These are phyloP conservation scores for Leccinum incarnatum DNA, from an alignment of 768 basidiomycete genomes.

Conservation along the genomic window DNA sequence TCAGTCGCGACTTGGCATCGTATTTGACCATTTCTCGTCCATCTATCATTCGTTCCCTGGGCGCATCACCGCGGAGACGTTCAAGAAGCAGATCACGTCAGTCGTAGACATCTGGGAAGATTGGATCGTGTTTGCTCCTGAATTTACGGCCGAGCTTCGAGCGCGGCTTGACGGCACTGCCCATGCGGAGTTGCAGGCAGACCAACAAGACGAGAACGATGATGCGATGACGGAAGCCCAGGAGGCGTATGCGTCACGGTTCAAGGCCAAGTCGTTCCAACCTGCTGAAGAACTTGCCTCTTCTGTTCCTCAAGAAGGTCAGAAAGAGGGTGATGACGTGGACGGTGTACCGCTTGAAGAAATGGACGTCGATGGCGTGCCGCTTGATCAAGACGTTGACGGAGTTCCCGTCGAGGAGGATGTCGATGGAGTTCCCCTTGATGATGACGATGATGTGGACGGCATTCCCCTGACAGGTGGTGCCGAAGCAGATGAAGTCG, in stretches of 20 bases:
- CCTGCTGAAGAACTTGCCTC: conserved; percentile 49
- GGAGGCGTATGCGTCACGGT: conserved; percentile 51
- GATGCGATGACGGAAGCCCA: conserved; percentile 23
- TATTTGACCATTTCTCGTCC: conserved; percentile 92
- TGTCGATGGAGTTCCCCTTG: conserved; percentile 28
- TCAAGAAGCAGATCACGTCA: conserved; percentile 87
- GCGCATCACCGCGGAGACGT: conserved; percentile 92
- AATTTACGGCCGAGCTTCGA: conserved; percentile 75
- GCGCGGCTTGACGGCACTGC: conserved; percentile 66
- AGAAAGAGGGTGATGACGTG: conserved; percentile 45
- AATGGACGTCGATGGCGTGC: conserved; percentile 50
- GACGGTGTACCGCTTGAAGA: conserved; percentile 53
- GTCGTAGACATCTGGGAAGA: conserved; percentile 97
- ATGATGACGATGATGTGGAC: conserved; percentile 32
- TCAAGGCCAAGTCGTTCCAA: conserved; percentile 78
- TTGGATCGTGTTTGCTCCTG: conserved; percentile 94
- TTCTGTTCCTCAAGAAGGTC: conserved; percentile 25
- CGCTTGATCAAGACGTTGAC: conserved; percentile 38
- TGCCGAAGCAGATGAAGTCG: conserved; percentile 15
- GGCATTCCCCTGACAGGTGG: conserved; percentile 35
- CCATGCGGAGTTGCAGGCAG: conserved; percentile 27
- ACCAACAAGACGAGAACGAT: conserved; percentile 25
- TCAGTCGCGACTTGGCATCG: conserved; percentile 84
- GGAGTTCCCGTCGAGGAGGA: conserved; percentile 35
- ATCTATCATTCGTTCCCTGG: conserved; percentile 97